Percentiles rank a stretch among this genome's conserved stretches.
phyloP scores from a whole-genome alignment of 108 stramenopile genomes.

The Seminavis robusta region DNA sequence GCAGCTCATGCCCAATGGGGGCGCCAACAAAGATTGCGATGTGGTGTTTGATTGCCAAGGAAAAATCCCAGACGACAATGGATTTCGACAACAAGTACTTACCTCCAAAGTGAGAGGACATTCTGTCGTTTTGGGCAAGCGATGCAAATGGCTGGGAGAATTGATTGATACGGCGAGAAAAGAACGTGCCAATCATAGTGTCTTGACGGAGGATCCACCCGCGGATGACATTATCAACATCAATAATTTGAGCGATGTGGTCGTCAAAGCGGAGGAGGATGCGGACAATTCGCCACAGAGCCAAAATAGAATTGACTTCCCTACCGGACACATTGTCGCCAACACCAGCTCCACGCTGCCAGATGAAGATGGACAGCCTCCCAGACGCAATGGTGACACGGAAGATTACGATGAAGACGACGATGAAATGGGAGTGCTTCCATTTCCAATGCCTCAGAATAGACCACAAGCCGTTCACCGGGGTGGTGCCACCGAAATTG shows the following conservation, averaged over 20 bases:
- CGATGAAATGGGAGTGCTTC: slow-evolving; percentile 22
- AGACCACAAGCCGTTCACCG: not conserved
- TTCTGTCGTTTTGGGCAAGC: slow-evolving; percentile 49
- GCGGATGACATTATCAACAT: not conserved
- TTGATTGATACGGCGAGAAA: slow-evolving; percentile 48
- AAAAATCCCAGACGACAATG: slow-evolving; percentile 61
- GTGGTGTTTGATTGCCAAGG: slow-evolving; percentile 73
- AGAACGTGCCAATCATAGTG: slow-evolving; percentile 32
- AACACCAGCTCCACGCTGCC: not conserved
- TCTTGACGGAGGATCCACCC: not conserved
- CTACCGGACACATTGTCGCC: not conserved
- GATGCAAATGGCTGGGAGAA: slow-evolving; percentile 66
- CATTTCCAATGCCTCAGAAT: too few relatives aligned
- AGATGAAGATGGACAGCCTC: not conserved
- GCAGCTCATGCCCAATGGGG: slow-evolving; percentile 39
- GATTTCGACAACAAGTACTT: slow-evolving; percentile 61
- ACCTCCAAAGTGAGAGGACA: slow-evolving; percentile 54
- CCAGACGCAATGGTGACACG: too few relatives aligned
- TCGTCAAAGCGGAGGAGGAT: not conserved
- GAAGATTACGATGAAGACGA: slow-evolving; percentile 62
- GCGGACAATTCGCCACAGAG: slow-evolving; percentile 1
- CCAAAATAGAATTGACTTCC: not conserved
- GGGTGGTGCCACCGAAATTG: slow-evolving; percentile 7
- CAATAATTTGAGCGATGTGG: not conserved
- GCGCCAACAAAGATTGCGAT: slow-evolving; percentile 34